These are phyloP conservation scores for Microascus cirrosus DNA, from an alignment of 2,329 filamentous ascomycete genomes.

Conservation along the genomic window DNA sequence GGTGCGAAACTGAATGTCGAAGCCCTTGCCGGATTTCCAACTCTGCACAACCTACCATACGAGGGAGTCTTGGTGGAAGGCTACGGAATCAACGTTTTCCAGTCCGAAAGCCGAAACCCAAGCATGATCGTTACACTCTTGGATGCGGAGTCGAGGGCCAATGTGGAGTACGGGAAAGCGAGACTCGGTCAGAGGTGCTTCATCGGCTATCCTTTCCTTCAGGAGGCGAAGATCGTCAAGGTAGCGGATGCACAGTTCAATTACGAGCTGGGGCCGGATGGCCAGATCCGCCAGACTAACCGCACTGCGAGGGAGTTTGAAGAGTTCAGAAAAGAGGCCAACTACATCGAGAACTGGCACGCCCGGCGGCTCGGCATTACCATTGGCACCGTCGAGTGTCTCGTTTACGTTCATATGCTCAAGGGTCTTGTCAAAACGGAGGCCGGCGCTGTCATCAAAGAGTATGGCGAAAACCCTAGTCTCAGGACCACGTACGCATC, in stretches of 20 bases:
- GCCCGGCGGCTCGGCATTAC: slow-evolving; percentile 84
- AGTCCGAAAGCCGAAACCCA: slow-evolving; percentile 90
- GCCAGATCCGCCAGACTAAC: slow-evolving; percentile 53
- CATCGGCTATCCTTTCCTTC: slow-evolving; percentile 89
- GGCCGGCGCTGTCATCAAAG: slow-evolving; percentile 81
- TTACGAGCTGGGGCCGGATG: slow-evolving; percentile 60
- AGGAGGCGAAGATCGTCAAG: slow-evolving; percentile 80
- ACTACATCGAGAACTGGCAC: slow-evolving; percentile 75
- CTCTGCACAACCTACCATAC: slow-evolving; percentile 75
- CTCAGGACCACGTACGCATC: slow-evolving; percentile 85
- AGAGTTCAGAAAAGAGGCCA: slow-evolving; percentile 74
- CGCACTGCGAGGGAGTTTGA: slow-evolving; percentile 68
- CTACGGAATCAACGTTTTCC: slow-evolving; percentile 90
- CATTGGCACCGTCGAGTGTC: slow-evolving; percentile 75
- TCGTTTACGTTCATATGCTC: slow-evolving; percentile 88
- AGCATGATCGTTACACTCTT: slow-evolving; percentile 86
- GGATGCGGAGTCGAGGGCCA: slow-evolving; percentile 61
- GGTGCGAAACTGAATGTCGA: slow-evolving; percentile 72
- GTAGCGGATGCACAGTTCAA: slow-evolving; percentile 92
- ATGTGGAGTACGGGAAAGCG: slow-evolving; percentile 58
- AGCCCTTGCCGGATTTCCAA: slow-evolving; percentile 90
- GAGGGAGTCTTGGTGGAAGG: slow-evolving; percentile 58
- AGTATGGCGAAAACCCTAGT: slow-evolving; percentile 78
- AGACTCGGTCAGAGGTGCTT: slow-evolving; percentile 80
- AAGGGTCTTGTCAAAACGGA: slow-evolving; percentile 86